A percentile compares a stretch with the other conserved stretches of the same genome.
Conservation (phyloP, 2,329 filamentous ascomycete genomes). For the Aspergillus sp. region DNA sequence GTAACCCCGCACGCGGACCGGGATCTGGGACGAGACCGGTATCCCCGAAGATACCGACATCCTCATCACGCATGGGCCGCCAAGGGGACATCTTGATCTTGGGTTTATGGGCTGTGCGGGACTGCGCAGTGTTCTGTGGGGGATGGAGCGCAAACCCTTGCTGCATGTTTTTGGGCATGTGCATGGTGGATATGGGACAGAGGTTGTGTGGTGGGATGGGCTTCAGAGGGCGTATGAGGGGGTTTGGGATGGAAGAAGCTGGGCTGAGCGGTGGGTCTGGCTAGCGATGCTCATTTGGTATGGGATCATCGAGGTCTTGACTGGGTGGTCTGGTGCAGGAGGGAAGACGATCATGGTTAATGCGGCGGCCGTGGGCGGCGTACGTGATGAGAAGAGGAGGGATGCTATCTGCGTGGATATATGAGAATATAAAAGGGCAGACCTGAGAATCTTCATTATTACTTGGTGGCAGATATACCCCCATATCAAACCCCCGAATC, state of each 20-base stretch:
- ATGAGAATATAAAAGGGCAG: not conserved
- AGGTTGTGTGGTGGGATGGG: not conserved
- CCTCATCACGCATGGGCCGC: constrained; percentile 77
- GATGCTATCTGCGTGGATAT: not conserved
- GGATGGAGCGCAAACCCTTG: constrained; percentile 71
- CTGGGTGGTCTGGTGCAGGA: not conserved
- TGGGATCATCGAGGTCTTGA: not conserved
- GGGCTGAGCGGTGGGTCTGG: not conserved
- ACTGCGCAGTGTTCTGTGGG: constrained; percentile 70
- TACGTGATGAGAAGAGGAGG: not conserved
- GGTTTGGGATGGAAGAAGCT: not conserved
- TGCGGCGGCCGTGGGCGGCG: not conserved
- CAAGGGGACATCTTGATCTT: constrained; percentile 66
- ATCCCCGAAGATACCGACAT: constrained; percentile 73
- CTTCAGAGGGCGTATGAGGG: not conserved
- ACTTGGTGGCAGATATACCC: not conserved
- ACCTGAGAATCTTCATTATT: not conserved
- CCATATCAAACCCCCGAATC: constrained; percentile 9
- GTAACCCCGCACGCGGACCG: constrained; percentile 56
- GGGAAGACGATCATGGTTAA: not conserved
- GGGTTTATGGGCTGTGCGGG: constrained; percentile 64
- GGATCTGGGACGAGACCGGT: constrained; percentile 56
- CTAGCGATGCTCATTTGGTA: not conserved
- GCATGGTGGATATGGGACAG: not conserved
- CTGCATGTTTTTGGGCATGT: constrained; percentile 41